A percentile compares a stretch with the other conserved stretches of the same genome.
phyloP scores from a whole-genome alignment of 2,329 filamentous ascomycete genomes.

The Hypoxylon sp. region DNA sequence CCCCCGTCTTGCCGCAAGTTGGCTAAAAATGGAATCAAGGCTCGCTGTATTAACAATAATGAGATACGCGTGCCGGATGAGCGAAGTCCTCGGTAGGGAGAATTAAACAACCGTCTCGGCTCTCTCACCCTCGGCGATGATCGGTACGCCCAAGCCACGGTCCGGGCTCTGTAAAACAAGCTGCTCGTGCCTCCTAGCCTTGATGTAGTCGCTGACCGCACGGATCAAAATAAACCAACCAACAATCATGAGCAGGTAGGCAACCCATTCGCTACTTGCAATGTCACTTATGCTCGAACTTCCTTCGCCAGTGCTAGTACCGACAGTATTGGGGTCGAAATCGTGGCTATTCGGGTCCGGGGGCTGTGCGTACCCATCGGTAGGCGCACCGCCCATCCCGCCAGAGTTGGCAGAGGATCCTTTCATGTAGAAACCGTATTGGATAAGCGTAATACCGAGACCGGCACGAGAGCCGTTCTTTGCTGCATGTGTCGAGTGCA shows the following conservation, averaged over 20 bases:
- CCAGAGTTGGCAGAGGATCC: constrained; percentile 61
- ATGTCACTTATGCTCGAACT: constrained; percentile 66
- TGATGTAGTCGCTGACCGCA: constrained; percentile 90
- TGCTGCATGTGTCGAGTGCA: constrained; percentile 97
- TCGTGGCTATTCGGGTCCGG: constrained; percentile 90
- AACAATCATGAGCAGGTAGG: constrained; percentile 94
- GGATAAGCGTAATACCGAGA: constrained; percentile 92
- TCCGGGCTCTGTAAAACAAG: constrained; percentile 93
- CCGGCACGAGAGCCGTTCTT: constrained; percentile 97
- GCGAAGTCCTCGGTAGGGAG: constrained; percentile 4
- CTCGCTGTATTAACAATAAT: constrained; percentile 26
- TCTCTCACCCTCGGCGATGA: constrained; percentile 87
- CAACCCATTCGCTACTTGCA: constrained; percentile 84
- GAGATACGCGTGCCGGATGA: constrained; percentile 11
- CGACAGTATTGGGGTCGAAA: constrained; percentile 80
- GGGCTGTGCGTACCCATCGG: constrained; percentile 75
- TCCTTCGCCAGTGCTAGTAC: constrained; percentile 51
- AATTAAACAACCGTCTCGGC: constrained; percentile 79
- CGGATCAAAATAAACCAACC: constrained; percentile 98
- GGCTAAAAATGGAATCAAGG: constrained; percentile 19
- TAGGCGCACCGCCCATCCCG: constrained; percentile 58
- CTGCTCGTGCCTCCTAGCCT: constrained; percentile 89
- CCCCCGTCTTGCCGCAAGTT: constrained; percentile 7
- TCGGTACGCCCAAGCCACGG: constrained; percentile 82
- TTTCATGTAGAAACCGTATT: constrained; percentile 98